A percentile compares a stretch with the other conserved stretches of the same genome.
phyloP scores from a whole-genome alignment of 495 filamentous ascomycete genomes.

The Penicillium angulare region DNA sequence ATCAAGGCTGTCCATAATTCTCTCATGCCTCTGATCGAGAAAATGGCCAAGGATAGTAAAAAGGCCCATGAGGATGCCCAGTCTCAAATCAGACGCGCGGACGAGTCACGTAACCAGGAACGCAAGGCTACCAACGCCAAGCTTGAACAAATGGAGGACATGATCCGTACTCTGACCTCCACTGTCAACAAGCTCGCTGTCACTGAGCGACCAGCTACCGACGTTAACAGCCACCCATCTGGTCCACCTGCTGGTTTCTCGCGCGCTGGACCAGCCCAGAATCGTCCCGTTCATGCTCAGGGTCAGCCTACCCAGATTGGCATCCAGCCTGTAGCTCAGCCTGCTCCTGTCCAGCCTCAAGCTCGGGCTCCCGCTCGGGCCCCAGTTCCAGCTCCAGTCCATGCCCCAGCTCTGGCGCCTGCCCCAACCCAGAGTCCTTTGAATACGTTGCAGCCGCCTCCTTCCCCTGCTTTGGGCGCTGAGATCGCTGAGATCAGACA shows the following conservation, averaged over 20 bases:
- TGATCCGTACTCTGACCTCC: constrained; percentile 68
- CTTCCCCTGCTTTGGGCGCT: too few relatives aligned
- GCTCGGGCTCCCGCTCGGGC: background rate
- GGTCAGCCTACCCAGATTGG: background rate
- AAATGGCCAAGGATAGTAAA: constrained; percentile 56
- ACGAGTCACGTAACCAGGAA: constrained; percentile 69
- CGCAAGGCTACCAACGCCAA: constrained; percentile 47
- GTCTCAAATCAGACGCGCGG: constrained; percentile 61
- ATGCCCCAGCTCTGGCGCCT: too few relatives aligned
- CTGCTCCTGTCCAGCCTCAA: too few relatives aligned
- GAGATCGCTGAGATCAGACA: too few relatives aligned
- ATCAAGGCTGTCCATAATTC: constrained; percentile 56
- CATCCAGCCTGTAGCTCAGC: constrained; percentile 17
- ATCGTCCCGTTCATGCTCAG: background rate
- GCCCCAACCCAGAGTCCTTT: too few relatives aligned
- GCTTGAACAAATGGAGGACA: constrained; percentile 76
- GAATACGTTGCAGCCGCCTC: too few relatives aligned
- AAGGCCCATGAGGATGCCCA: constrained; percentile 36
- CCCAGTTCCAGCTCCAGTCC: too few relatives aligned
- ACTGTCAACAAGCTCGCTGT: constrained; percentile 70
- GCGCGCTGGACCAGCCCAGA: background rate
- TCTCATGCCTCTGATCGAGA: constrained; percentile 64
- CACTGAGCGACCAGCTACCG: constrained; percentile 38
- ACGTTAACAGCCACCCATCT: background rate
- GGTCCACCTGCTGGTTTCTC: background rate